Evolutionary conservation across 106 monocot genomes (phyloP), one percentile per base, ranked within the genome.

Genomic region (Cymbidium sinense): DNA sequence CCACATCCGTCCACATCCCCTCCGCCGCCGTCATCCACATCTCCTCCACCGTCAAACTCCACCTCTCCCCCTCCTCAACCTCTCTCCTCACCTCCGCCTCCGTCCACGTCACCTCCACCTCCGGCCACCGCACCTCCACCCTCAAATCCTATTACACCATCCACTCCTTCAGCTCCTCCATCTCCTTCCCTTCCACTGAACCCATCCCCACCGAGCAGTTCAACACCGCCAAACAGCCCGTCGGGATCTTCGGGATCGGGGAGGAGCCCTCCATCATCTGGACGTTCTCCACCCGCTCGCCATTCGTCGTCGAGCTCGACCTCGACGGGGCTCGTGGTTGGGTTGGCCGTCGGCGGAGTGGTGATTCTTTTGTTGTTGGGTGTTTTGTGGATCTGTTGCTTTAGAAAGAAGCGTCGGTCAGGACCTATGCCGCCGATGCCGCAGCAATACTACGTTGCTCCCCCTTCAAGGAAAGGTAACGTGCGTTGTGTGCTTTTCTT

Each of bases 351-450:
- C 2, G 87, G 84, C 4, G 87, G 78, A 1, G 43, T 87, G 23
- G 76, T 84, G 29, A 27, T 84, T 41, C 67, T 74, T 2, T 43
- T 78, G 28, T 11, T 84, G n/a, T 28, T 67, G 29, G 77, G 84
- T 34, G 0, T 84, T 21, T 9, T 79, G n/a, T 87, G 84, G 39
- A 4, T 87, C 76, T 82, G 79, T 61, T 87, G 82, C 79, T 51
- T 50, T 39, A 81, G 61, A 43, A 87, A 84, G 84, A 87, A 84
- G 17, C 75, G 50, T 0, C 52, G 64, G 15, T 23, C 77, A 3
- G 54, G 23, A 2, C 43, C 77, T 20, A n/a, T 52, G 33, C 75
- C 75, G 7, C 77, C 31, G 23, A 2, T 17, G 29, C 29, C 69
- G 28, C 43, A 50, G 25, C 27, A 47, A 23, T 69, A 72, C 74